phyloP scores from a whole-genome alignment of 257 asterid genomes.

The Solanum clarkiae region DNA sequence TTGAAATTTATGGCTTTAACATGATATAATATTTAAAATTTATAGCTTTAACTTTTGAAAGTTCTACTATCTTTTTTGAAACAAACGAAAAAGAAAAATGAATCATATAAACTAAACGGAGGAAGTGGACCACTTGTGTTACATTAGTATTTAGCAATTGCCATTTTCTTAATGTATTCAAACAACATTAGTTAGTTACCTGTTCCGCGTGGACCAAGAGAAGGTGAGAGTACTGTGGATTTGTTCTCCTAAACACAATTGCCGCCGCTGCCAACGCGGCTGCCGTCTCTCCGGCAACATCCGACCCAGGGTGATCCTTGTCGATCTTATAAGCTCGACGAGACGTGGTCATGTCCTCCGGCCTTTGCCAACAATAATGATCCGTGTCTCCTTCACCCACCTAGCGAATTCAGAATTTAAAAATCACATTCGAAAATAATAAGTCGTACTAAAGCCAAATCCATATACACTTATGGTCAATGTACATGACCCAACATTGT shows the following conservation, averaged over 20 bases:
- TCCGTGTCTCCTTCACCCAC: constrained; percentile 75
- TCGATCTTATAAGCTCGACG: constrained; percentile 57
- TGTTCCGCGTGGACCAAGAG: constrained; percentile 57
- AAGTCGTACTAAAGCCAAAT: neutral
- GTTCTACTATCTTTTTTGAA: neutral
- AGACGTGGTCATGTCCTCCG: constrained; percentile 70
- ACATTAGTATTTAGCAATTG: neutral
- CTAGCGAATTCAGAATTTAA: neutral
- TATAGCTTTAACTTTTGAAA: too few species aligned
- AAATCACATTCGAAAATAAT: accelerated
- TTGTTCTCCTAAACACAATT: constrained; percentile 44
- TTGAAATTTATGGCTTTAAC: accelerated
- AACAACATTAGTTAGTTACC: constrained; percentile 8
- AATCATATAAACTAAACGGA: neutral
- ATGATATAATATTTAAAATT: neutral
- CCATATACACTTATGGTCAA: neutral
- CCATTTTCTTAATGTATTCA: neutral
- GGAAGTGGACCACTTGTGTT: neutral
- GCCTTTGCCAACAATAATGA: constrained; percentile 69
- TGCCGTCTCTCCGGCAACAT: constrained; percentile 60
- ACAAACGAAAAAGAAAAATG: neutral
- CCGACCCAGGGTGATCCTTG: constrained; percentile 46
- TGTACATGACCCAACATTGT: neutral
- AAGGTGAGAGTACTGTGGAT: constrained; percentile 55
- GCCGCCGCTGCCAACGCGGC: constrained; percentile 72